Percentiles rank a stretch among this genome's conserved stretches.
These are phyloP conservation scores for Paraglomus occultum DNA, from an alignment of 192 early-diverging fungal genomes.

Conservation along the genomic window DNA sequence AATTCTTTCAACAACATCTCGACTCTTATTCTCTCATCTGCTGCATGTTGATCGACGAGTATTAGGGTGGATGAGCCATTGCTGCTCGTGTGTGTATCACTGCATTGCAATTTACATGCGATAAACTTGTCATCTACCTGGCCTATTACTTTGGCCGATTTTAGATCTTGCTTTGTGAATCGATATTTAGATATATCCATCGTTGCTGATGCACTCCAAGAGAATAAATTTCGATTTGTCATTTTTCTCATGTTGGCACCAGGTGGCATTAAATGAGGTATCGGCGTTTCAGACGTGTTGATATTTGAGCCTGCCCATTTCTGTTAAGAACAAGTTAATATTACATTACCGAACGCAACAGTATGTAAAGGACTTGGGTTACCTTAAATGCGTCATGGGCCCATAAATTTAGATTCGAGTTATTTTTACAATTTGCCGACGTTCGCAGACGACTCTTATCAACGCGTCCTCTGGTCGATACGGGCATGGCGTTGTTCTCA, in stretches of 20 bases:
- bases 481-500: not conserved
- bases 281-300: constrained; percentile 29
- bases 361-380: not conserved
- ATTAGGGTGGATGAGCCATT: constrained; percentile 35
- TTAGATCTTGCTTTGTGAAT: constrained; percentile 45
- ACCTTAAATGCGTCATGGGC: constrained; percentile 38
- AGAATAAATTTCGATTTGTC: constrained; percentile 35
- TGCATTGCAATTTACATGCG: constrained; percentile 35
- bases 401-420: constrained; percentile 30
- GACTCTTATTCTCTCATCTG: constrained; percentile 70
- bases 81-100: not conserved
- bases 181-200: constrained; percentile 30
- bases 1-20: constrained; percentile 52
- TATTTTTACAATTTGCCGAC: not conserved
- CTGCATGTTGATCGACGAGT: constrained; percentile 78
- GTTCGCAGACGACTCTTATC: constrained; percentile 20
- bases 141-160: constrained; percentile 46
- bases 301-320: constrained; percentile 38
- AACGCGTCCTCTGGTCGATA: not conserved
- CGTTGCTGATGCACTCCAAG: not conserved
- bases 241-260: not conserved
- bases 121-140: constrained; percentile 76
- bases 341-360: not conserved
- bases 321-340: constrained; percentile 4
- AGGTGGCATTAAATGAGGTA: constrained; percentile 19